phyloP scores from a whole-genome alignment of 352 stramenopile genomes.

The Poterioochromonas sp. region DNA sequence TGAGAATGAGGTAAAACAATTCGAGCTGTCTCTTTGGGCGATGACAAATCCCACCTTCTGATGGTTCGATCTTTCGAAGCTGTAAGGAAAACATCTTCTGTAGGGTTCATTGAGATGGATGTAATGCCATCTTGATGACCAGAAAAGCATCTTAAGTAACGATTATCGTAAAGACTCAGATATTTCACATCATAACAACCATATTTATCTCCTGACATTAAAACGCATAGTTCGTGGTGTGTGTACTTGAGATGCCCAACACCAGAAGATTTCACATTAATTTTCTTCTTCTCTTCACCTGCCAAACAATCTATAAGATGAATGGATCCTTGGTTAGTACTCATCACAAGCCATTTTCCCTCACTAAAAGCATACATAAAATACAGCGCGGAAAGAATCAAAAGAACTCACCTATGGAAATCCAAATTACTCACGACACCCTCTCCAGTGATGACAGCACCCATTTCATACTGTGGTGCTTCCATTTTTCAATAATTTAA shows the following conservation, averaged over 20 bases:
- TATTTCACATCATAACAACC: constrained; percentile 40
- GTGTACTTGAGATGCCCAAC: background rate
- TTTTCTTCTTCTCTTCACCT: constrained; percentile 25
- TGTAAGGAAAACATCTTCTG: constrained; percentile 45
- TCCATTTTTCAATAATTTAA: background rate
- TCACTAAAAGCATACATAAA: constrained; percentile 13
- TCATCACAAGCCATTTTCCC: background rate
- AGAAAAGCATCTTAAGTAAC: constrained; percentile 41
- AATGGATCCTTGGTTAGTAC: background rate
- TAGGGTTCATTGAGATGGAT: constrained; percentile 43
- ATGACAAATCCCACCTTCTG: constrained; percentile 1
- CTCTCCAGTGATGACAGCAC: background rate
- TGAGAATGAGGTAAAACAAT: background rate
- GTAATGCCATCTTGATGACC: constrained; percentile 43
- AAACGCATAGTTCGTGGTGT: constrained; percentile 40
- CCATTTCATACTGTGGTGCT: background rate
- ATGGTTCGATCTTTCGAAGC: constrained; percentile 37
- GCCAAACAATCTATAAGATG: background rate
- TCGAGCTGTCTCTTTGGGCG: background rate
- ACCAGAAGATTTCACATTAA: background rate
- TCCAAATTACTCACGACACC: background rate
- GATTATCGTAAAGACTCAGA: constrained; percentile 46
- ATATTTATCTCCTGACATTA: constrained; percentile 37
- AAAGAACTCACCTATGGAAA: constrained; percentile 21
- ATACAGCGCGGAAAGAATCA: background rate